Evolutionary conservation across 306 rosid species (phyloP).

Genomic region (Ammopiptanthus mongolicus): DNA sequence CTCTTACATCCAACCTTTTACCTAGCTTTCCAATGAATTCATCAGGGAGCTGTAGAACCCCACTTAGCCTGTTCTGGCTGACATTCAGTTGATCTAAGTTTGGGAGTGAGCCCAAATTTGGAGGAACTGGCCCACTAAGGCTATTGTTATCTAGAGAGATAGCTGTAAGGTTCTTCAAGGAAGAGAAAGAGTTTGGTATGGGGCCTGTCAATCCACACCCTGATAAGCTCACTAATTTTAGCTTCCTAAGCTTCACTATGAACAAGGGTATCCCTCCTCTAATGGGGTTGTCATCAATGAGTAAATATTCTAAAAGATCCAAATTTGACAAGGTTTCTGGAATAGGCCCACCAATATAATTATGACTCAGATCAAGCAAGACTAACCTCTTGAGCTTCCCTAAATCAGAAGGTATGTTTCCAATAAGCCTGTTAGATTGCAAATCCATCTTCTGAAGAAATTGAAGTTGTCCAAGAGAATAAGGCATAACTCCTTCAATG

Average conservation of each 20-base stretch:
- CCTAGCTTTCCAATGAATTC: constrained; percentile 53
- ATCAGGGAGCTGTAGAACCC: constrained; percentile 37
- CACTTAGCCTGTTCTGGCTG: constrained; percentile 59
- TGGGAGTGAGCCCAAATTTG: constrained; percentile 43
- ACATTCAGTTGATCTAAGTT: constrained; percentile 46
- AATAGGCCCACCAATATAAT: constrained; percentile 48
- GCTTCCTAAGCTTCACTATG: constrained; percentile 43
- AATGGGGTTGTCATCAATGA: constrained; percentile 54
- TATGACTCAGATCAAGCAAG: constrained; percentile 55
- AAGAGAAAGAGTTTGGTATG: constrained; percentile 32
- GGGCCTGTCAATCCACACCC: constrained; percentile 47
- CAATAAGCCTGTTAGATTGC: constrained; percentile 44
- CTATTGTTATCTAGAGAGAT: constrained; percentile 47
- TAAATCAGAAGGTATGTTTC: constrained; percentile 37
- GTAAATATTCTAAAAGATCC: constrained; percentile 40
- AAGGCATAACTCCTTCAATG: constrained; percentile 42
- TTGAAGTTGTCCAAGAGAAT: constrained; percentile 42
- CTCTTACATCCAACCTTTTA: constrained; percentile 58
- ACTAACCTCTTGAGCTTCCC: constrained; percentile 47
- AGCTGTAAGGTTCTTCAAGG: constrained; percentile 46
- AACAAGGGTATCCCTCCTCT: constrained; percentile 38
- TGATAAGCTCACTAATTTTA: constrained; percentile 44
- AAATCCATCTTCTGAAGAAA: constrained; percentile 58
- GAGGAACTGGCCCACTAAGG: constrained; percentile 48
- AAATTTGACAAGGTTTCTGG: constrained; percentile 42